phyloP scores from a whole-genome alignment of 116 monocot species.

The Posidonia oceanica region DNA sequence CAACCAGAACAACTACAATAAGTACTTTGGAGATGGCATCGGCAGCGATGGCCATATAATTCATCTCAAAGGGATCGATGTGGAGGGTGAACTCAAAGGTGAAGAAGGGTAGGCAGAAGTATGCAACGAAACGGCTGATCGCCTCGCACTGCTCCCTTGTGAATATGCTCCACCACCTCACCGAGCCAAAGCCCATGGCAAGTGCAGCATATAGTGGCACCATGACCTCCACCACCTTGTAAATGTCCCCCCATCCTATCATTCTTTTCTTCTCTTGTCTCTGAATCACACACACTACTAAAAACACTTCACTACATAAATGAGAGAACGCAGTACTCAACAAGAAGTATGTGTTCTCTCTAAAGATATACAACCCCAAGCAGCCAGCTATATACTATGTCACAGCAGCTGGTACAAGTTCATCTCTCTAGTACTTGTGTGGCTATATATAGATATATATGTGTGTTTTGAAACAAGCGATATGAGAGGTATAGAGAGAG shows the following conservation, averaged over 20 bases:
- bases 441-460: too few species aligned
- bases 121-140: constrained; percentile 56
- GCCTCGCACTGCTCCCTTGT: constrained; percentile 50
- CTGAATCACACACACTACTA: too few species aligned
- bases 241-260: constrained; percentile 57
- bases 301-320: too few species aligned
- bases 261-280: constrained; percentile 9
- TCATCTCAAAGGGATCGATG: constrained; percentile 54
- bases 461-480: too few species aligned
- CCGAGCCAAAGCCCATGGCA: constrained; percentile 62
- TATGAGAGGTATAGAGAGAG: too few species aligned
- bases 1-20: constrained; percentile 23
- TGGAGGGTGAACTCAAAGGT: constrained; percentile 65
- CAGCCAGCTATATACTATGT: too few species aligned
- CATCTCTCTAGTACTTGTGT: too few species aligned
- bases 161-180: constrained; percentile 71
- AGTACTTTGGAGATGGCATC: constrained; percentile 65
- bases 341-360: too few species aligned
- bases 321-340: too few species aligned
- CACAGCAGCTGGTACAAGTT: too few species aligned
- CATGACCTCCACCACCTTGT: constrained; percentile 77
- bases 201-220: constrained; percentile 63
- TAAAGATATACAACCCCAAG: too few species aligned
- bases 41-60: constrained; percentile 48
- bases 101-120: constrained; percentile 75